A percentile compares a stretch with the other conserved stretches of the same genome.
Conservation (phyloP, 2,329 filamentous ascomycete genomes). For the Sporothrix mexicana region DNA sequence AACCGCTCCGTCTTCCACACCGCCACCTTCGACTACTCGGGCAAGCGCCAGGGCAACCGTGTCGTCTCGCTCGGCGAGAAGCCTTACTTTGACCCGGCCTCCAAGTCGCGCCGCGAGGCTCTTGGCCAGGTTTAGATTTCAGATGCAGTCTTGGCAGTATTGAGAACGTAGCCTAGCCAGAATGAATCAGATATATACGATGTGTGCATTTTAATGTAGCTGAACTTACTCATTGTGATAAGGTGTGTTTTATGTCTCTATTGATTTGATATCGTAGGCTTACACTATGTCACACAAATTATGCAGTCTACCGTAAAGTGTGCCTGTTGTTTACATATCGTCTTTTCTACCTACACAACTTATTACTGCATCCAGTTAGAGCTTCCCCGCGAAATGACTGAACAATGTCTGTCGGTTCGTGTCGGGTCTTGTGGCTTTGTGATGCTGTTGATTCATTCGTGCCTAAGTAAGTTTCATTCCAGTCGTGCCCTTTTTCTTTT, state of each 20-base stretch:
- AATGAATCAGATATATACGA: not conserved
- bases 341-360: not conserved
- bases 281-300: not conserved
- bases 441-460: constrained; percentile 2
- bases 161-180: not conserved
- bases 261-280: no score
- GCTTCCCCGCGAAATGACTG: constrained; percentile 28
- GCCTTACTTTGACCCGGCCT: constrained; percentile 42
- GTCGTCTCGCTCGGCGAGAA: constrained; percentile 44
- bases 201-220: not conserved
- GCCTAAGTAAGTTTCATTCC: not conserved
- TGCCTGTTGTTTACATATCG: constrained; percentile 20
- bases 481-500: not conserved
- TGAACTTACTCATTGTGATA: not conserved
- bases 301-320: constrained; percentile 1
- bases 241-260: not conserved
- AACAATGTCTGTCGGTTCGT: not conserved
- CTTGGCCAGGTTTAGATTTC: constrained; percentile 33
- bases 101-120: constrained; percentile 42
- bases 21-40: constrained; percentile 42
- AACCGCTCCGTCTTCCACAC: constrained; percentile 45
- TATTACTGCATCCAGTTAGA: constrained; percentile 10
- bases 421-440: not conserved
- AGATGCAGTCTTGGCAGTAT: not conserved
- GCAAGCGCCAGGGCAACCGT: constrained; percentile 43